phyloP scores from a whole-genome alignment of 2,329 filamentous ascomycete genomes.

The Nothophaeocryptopus gaeumannii region DNA sequence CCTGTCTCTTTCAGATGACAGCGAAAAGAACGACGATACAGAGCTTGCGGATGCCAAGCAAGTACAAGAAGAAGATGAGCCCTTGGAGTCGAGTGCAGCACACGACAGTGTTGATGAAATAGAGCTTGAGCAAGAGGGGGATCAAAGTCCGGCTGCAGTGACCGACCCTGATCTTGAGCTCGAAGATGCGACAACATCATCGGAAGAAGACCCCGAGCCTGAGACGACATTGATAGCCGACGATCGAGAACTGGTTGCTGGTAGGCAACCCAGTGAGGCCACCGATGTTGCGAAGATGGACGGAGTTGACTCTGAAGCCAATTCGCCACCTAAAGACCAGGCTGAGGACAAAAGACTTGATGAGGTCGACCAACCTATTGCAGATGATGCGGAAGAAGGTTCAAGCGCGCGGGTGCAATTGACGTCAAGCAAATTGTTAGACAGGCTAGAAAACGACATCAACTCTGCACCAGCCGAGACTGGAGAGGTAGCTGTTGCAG shows the following conservation, averaged over 20 bases:
- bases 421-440: background rate
- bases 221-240: no score
- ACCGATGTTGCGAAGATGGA: no score
- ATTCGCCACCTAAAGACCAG: background rate
- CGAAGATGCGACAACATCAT: no score
- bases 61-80: background rate
- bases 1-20: background rate
- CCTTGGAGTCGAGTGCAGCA: no score
- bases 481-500: background rate
- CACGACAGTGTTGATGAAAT: no score
- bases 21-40: background rate
- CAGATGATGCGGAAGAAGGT: background rate
- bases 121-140: no score
- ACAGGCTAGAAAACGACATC: background rate
- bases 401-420: no score
- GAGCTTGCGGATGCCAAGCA: background rate
- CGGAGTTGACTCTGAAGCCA: background rate
- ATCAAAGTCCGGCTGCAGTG: no score
- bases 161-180: no score
- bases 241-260: no score
- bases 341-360: background rate
- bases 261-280: no score
- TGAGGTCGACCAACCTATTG: background rate
- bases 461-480: background rate
- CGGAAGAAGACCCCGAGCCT: no score